Conservation (phyloP, 768 basidiomycete species). For the Panaeolus cyanescens region DNA sequence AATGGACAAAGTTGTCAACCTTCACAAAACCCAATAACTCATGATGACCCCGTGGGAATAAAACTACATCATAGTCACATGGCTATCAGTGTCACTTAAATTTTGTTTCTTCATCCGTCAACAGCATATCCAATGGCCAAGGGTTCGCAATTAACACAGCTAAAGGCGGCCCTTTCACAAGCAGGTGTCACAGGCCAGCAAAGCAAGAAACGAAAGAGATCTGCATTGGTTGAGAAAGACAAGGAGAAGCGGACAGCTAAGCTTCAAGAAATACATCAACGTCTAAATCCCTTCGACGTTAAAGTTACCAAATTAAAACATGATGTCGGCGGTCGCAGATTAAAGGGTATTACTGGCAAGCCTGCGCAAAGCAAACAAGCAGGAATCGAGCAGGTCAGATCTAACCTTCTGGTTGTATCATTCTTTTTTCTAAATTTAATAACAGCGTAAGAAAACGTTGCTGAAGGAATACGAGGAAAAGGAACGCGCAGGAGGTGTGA, state of each 20-base stretch:
- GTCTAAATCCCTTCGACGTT: constrained; percentile 92
- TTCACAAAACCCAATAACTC: background rate
- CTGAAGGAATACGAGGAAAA: constrained; percentile 86
- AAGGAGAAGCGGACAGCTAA: constrained; percentile 81
- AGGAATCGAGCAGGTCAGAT: constrained; percentile 79
- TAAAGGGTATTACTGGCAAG: constrained; percentile 80
- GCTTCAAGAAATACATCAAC: constrained; percentile 81
- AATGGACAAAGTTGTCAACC: background rate
- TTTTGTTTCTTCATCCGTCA: constrained; percentile 18
- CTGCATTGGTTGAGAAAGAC: constrained; percentile 65
- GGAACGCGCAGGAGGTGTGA: constrained; percentile 81
- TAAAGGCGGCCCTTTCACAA: constrained; percentile 80
- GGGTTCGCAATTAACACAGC: constrained; percentile 88
- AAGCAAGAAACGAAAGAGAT: constrained; percentile 70
- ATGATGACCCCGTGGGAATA: constrained; percentile 11
- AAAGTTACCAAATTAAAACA: constrained; percentile 92
- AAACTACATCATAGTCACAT: constrained; percentile 4
- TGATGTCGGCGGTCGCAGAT: constrained; percentile 85
- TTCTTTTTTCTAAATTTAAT: constrained; percentile 10
- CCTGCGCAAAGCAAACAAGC: constrained; percentile 90
- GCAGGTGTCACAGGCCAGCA: constrained; percentile 74
- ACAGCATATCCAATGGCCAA: constrained; percentile 54
- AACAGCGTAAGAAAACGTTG: constrained; percentile 81
- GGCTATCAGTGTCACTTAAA: constrained; percentile 23
- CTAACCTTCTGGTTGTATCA: background rate